Conservation (phyloP, 371 early-diverging fungal species). For the Smittium culicis region DNA sequence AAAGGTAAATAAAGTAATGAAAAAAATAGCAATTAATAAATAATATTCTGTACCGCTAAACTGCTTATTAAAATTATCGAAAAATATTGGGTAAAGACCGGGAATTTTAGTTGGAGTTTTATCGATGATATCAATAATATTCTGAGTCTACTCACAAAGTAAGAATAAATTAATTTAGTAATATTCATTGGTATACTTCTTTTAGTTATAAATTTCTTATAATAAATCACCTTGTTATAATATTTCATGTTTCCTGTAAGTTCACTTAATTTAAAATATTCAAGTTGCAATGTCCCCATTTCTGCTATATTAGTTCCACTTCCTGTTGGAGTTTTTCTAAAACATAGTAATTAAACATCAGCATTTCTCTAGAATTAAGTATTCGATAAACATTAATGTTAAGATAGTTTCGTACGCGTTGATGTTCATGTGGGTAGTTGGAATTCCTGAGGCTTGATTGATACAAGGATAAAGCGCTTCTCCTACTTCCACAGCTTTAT, state of each 20-base stretch:
- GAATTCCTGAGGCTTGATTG: constrained; percentile 54
- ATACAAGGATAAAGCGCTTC: constrained; percentile 66
- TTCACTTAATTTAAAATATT: constrained; percentile 70
- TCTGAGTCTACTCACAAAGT: background rate
- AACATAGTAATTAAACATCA: background rate
- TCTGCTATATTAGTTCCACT: constrained; percentile 46
- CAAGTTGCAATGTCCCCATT: constrained; percentile 72
- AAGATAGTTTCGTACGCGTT: constrained; percentile 13
- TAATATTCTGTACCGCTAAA: constrained; percentile 7
- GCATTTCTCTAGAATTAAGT: background rate
- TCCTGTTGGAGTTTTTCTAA: constrained; percentile 13
- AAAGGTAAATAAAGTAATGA: background rate
- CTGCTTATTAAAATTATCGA: constrained; percentile 22
- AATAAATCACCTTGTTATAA: constrained; percentile 1
- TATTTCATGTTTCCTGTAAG: constrained; percentile 45
- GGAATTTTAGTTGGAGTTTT: constrained; percentile 10
- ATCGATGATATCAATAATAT: constrained; percentile 5
- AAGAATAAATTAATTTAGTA: background rate
- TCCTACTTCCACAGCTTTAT: constrained; percentile 63
- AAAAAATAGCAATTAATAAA: background rate
- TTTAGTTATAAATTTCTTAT: background rate
- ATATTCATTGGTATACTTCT: background rate
- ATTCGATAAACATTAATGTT: background rate
- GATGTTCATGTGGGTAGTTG: constrained; percentile 27
- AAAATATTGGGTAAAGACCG: constrained; percentile 25